Evolutionary conservation across 495 filamentous ascomycete species (phyloP).

Genomic region (Amphirosellinia nigrospora): DNA sequence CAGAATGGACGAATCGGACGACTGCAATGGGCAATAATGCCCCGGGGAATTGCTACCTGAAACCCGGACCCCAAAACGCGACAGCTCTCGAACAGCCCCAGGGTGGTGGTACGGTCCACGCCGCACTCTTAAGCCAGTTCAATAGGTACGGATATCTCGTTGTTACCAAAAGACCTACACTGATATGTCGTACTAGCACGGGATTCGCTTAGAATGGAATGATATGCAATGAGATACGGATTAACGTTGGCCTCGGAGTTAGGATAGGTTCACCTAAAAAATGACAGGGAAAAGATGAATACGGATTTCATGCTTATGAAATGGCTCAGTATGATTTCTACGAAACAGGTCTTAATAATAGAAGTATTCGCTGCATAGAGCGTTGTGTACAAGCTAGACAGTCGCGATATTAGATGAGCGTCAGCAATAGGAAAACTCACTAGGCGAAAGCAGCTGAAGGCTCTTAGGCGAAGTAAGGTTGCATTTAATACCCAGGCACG

Average conservation of each 20-base stretch:
- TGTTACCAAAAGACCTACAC: background rate
- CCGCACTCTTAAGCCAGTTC: background rate
- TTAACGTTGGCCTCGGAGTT: background rate
- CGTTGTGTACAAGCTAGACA: background rate
- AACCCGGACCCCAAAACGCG: background rate
- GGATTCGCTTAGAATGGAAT: background rate
- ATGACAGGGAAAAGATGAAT: background rate
- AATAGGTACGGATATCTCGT: too few relatives aligned
- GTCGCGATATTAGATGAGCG: background rate
- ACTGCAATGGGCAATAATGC: background rate
- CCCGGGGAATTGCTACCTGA: conserved; percentile 1
- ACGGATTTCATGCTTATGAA: background rate
- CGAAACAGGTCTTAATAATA: background rate
- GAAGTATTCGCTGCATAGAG: background rate
- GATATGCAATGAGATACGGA: background rate
- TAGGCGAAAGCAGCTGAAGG: background rate
- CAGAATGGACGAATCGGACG: background rate
- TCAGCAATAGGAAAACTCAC: too few relatives aligned
- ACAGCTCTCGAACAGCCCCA: background rate
- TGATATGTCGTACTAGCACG: background rate
- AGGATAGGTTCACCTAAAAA: background rate
- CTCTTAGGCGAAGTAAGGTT: background rate
- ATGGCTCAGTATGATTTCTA: background rate
- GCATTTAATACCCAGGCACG: background rate
- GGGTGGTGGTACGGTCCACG: background rate